phyloP scores from a whole-genome alignment of 148 eudicot genomes.

The Camellia granthamiana region DNA sequence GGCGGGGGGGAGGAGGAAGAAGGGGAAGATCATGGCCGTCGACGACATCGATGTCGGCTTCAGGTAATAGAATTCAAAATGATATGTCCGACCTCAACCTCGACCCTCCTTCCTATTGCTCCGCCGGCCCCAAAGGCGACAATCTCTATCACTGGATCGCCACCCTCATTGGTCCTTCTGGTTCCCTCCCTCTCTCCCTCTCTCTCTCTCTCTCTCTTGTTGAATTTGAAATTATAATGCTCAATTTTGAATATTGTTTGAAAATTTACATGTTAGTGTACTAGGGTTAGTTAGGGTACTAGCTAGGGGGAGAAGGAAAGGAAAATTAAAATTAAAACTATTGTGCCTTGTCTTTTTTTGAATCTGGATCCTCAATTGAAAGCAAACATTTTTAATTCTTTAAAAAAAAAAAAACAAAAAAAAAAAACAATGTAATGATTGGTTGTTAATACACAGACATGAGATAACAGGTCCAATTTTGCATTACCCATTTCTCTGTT shows the following conservation, averaged over 20 bases:
- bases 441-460: not conserved
- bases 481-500: not conserved
- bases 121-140: conserved; percentile 93
- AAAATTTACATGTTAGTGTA: not conserved
- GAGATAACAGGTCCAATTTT: not conserved
- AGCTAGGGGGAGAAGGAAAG: no score
- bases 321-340: no score
- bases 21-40: conserved; percentile 72
- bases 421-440: not conserved
- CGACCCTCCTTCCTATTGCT: conserved; percentile 71
- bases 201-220: not conserved
- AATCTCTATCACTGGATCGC: conserved; percentile 93
- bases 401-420: not conserved
- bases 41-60: conserved; percentile 73
- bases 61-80: conserved; percentile 83
- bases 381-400: no score
- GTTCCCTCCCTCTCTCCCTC: conserved; percentile 26
- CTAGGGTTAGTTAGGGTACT: no score
- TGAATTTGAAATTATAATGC: not conserved
- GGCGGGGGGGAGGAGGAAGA: conserved; percentile 23
- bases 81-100: conserved; percentile 70
- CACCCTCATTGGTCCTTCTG: conserved; percentile 78
- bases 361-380: no score
- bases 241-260: not conserved
- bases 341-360: no score